Evolutionary conservation across 192 early-diverging fungal species (phyloP).

Genomic region (Thamnidium elegans): DNA sequence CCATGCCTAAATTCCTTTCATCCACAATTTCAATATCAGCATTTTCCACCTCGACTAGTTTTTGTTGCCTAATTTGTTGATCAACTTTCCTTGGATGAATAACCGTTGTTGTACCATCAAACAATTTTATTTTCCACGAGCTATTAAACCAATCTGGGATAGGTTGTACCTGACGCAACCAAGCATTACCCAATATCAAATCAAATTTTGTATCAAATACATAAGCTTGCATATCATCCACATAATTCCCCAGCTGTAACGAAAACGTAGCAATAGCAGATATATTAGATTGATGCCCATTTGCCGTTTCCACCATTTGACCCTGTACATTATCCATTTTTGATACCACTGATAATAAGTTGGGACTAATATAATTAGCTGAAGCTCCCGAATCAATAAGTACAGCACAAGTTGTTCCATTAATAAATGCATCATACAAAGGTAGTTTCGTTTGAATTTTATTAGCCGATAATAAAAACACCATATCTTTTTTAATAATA

Average conservation of each 20-base stretch:
- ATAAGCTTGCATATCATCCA: neutral
- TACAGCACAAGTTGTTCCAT: neutral
- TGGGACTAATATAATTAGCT: neutral
- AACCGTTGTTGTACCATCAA: neutral
- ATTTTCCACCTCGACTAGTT: no score
- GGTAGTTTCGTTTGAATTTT: neutral
- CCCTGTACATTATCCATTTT: neutral
- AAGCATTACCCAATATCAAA: neutral
- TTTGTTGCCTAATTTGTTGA: neutral
- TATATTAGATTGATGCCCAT: neutral
- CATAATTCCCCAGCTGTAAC: neutral
- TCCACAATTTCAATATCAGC: neutral
- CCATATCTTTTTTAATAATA: neutral
- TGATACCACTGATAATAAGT: neutral
- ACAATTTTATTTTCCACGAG: neutral
- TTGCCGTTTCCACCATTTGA: no score
- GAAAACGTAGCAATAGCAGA: neutral
- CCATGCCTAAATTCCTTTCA: no score
- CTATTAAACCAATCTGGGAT: neutral
- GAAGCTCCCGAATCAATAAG: conserved; percentile 8
- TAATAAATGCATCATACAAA: neutral
- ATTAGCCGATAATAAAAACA: neutral
- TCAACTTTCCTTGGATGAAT: neutral
- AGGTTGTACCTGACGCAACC: neutral
- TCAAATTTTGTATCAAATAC: conserved; percentile 10